A percentile compares a stretch with the other conserved stretches of the same genome.
Evolutionary conservation across 345 rosid species (phyloP).

Genomic region (Aquilaria yunnanensis): DNA sequence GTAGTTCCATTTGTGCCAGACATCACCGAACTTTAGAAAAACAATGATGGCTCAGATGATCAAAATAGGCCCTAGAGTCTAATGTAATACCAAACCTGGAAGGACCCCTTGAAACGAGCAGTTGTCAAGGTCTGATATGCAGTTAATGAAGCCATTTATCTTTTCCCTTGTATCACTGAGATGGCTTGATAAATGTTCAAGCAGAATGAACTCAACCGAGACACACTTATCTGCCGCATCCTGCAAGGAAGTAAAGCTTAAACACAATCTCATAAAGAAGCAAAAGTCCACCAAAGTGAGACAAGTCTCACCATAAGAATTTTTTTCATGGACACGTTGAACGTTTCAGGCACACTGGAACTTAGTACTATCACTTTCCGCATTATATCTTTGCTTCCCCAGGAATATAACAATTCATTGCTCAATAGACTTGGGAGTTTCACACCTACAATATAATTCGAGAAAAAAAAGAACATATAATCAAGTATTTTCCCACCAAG

Average conservation of each 20-base stretch:
- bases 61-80: too few relatives aligned
- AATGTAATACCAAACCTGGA: constrained; percentile 38
- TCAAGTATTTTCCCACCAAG: not conserved
- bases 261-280: constrained; percentile 1
- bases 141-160: constrained; percentile 36
- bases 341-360: constrained; percentile 43
- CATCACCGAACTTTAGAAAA: too few relatives aligned
- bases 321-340: constrained; percentile 32
- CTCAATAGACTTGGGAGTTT: constrained; percentile 56
- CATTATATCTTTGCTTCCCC: constrained; percentile 69
- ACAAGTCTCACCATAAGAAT: constrained; percentile 54
- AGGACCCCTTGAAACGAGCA: constrained; percentile 58
- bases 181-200: constrained; percentile 49
- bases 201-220: constrained; percentile 60
- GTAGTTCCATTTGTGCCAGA: too few relatives aligned
- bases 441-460: constrained; percentile 28
- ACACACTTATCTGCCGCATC: constrained; percentile 81
- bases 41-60: too few relatives aligned
- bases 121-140: constrained; percentile 81
- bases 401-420: constrained; percentile 57
- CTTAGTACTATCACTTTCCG: constrained; percentile 64
- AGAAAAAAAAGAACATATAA: constrained; percentile 10
- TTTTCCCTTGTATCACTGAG: constrained; percentile 43
- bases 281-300: constrained; percentile 3
- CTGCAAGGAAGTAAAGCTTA: constrained; percentile 26